Evolutionary conservation across 2,329 filamentous ascomycete species (phyloP), one percentile per base, ranked within the genome.

Genomic region (Penicillium brevicompactum): DNA sequence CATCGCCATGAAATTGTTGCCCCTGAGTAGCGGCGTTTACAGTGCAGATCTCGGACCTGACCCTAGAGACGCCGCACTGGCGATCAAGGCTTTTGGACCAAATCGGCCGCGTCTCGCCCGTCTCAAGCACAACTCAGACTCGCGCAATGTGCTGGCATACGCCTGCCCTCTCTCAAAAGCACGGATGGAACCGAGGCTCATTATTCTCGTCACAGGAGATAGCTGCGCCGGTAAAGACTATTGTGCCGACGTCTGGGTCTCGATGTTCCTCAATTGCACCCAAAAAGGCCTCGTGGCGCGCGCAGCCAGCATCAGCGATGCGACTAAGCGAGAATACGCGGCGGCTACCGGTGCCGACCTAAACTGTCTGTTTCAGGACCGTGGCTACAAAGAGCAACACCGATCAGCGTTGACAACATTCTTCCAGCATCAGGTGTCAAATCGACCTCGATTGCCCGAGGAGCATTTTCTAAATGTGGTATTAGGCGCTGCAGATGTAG

Each of bases 1-100:
- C 1, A 74, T 84, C 47, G 80, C 69, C 44, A 46, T 7, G 5
- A 60, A 75, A 11, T 68, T 88, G 66, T 63, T 85, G 53, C 75
- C 83, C 9, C 54, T 80, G 37, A 80, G 80, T 60, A 67, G 41
- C 46, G 85, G 85, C 60, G 77, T 67, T 7, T 88, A 88, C 62
- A 71, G 81, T 24, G 84, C 85, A 4, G 85, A 88, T 62, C 82
- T 88, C 22, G 85, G 85, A 10, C 84, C 84, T 2, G 84, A 87
- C 58, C 82, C 83, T 0, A 72, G 84, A 74, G 86, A 88, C 60
- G 67, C 69, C 0, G 56, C 54, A 1, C 73, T 88, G 16, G 83
- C 82, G 1, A 62, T 62, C 4, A 76, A 72, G 57, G 84, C 85
- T 41, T 88, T 87, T 74, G 84, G 84, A 7, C 71, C 70, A 2